Conservation (phyloP, 2,329 filamentous ascomycete species). For the Knufia fluminis region DNA sequence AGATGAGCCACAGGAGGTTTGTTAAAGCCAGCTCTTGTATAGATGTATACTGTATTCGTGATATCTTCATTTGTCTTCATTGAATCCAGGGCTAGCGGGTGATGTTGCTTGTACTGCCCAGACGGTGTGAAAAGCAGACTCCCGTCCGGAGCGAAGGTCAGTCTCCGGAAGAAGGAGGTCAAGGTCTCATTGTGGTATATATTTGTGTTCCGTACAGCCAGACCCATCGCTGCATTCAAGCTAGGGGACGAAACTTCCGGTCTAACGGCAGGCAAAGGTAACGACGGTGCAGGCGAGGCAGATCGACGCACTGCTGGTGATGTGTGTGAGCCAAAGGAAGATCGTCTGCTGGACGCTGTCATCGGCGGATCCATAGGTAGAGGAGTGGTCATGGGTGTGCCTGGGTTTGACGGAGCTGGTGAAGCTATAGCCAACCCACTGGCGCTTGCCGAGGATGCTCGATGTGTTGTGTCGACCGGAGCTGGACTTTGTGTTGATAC, state of each 20-base stretch:
- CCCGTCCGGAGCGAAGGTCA: constrained; percentile 92
- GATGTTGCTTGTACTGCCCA: constrained; percentile 82
- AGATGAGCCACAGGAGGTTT: constrained; percentile 92
- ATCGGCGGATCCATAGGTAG: constrained; percentile 89
- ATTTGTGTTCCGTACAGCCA: constrained; percentile 71
- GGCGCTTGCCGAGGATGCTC: constrained; percentile 39
- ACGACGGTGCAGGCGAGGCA: constrained; percentile 82
- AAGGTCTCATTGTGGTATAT: constrained; percentile 95
- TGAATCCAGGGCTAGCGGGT: constrained; percentile 56
- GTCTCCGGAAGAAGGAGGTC: constrained; percentile 88
- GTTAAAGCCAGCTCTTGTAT: constrained; percentile 91
- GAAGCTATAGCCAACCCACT: constrained; percentile 57
- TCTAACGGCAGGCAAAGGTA: constrained; percentile 92
- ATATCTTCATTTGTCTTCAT: constrained; percentile 71
- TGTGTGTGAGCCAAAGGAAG: constrained; percentile 63
- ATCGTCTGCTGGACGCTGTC: constrained; percentile 81
- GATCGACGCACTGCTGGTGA: constrained; percentile 72
- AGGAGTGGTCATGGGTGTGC: constrained; percentile 80
- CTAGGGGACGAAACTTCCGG: constrained; percentile 78
- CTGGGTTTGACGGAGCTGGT: constrained; percentile 80
- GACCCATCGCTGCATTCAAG: constrained; percentile 44
- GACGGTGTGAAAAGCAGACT: constrained; percentile 89
- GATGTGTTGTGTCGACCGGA: constrained; percentile 67
- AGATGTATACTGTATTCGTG: constrained; percentile 96
- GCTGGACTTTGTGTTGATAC: constrained; percentile 89